Conservation (phyloP, 345 rosid genomes). For the Nephelium lappaceum region DNA sequence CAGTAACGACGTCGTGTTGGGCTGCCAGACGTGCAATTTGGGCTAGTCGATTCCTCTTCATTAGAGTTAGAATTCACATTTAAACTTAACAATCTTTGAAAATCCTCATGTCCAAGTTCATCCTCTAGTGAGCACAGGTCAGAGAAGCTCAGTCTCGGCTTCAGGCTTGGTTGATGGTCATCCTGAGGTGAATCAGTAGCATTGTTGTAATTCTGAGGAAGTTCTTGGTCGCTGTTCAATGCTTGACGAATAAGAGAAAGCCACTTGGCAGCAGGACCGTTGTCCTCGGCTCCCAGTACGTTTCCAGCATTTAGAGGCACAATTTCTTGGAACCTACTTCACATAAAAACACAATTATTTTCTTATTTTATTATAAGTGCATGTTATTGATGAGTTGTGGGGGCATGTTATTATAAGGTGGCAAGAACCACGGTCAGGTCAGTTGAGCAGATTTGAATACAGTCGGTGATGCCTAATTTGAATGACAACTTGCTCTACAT, state of each 20-base stretch:
- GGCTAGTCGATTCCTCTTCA: constrained; percentile 31
- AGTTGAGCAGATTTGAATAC: not conserved
- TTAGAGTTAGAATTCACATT: constrained; percentile 6
- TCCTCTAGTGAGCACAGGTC: constrained; percentile 51
- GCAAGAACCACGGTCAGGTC: no score
- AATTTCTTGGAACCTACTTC: constrained; percentile 76
- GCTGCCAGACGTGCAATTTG: constrained; percentile 27
- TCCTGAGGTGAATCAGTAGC: constrained; percentile 22
- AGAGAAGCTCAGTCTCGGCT: constrained; percentile 59
- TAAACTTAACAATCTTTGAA: constrained; percentile 25
- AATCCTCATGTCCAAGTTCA: constrained; percentile 42
- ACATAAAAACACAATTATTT: not conserved
- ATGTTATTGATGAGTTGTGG: no score
- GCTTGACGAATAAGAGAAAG: constrained; percentile 67
- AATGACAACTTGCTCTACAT: not conserved
- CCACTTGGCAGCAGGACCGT: constrained; percentile 80
- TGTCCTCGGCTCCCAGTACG: constrained; percentile 82
- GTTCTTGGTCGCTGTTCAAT: constrained; percentile 48
- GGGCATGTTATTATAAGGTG: no score
- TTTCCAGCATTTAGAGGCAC: constrained; percentile 87
- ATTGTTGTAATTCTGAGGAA: constrained; percentile 24
- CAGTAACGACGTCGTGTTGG: constrained; percentile 40
- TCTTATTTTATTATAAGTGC: no score
- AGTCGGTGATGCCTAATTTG: not conserved
- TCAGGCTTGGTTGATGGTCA: constrained; percentile 20